Conservation (phyloP, 1,284 basidiomycete genomes). For the Rhizoctonia solani region DNA sequence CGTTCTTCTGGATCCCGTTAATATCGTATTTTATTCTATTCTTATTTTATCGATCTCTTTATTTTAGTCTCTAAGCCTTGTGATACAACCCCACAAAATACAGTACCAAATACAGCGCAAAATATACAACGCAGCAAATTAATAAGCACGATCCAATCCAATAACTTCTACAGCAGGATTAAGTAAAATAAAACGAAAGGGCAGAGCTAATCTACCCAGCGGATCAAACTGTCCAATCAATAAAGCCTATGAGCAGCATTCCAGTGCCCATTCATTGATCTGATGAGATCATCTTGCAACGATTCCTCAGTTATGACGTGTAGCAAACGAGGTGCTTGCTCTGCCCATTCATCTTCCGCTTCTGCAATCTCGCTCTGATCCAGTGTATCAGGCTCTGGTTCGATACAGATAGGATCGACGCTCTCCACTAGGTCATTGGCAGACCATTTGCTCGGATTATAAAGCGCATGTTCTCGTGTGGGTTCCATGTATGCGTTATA, state of each 20-base stretch:
- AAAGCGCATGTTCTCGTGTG: no score
- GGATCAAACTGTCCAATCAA: no score
- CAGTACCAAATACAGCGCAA: no score
- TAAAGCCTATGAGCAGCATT: slow-evolving; percentile 4
- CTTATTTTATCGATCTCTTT: not conserved
- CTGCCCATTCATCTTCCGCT: not conserved
- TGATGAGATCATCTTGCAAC: slow-evolving; percentile 8
- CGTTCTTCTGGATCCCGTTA: not conserved
- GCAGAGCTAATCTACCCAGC: no score
- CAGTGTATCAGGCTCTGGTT: not conserved
- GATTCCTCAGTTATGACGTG: slow-evolving; percentile 16
- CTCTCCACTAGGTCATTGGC: no score
- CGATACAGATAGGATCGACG: not conserved
- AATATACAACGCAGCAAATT: no score
- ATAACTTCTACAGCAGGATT: no score
- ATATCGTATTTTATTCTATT: slow-evolving; percentile 6
- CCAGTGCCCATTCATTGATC: slow-evolving; percentile 8
- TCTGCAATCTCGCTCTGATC: not conserved
- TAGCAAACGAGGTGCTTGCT: not conserved
- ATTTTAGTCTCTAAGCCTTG: not conserved
- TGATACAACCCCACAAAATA: no score
- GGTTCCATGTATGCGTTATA: no score
- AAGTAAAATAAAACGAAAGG: no score
- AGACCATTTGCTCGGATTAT: no score
- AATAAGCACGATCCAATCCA: no score